Evolutionary conservation across 768 basidiomycete species (phyloP).

Genomic region (Lentinus tigrinus): DNA sequence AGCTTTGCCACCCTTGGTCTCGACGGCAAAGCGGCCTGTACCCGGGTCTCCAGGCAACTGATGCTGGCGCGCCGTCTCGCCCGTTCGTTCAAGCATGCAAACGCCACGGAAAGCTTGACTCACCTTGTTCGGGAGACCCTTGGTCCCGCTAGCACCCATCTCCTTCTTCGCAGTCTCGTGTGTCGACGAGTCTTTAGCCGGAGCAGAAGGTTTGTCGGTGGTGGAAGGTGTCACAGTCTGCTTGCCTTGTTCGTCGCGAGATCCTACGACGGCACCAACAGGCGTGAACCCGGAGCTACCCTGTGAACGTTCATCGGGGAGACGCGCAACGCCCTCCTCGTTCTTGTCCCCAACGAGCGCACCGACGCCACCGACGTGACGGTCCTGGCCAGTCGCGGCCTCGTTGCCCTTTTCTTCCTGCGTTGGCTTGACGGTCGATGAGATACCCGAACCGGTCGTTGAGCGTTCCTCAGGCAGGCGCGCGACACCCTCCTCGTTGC

Average conservation of each 20-base stretch:
- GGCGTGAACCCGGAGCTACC: neutral
- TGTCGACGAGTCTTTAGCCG: neutral
- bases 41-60: slow-evolving; percentile 8
- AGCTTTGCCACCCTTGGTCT: neutral
- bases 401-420: too few species aligned
- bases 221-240: neutral
- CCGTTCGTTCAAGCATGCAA: neutral
- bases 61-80: neutral
- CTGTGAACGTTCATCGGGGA: too few species aligned
- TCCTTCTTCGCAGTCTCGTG: neutral
- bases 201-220: neutral
- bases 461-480: slow-evolving; percentile 43
- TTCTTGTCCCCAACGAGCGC: neutral
- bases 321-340: neutral
- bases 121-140: neutral
- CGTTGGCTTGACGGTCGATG: too few species aligned
- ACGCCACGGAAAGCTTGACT: neutral
- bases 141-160: neutral
- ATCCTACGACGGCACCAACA: neutral
- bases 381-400: too few species aligned
- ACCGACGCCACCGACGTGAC: too few species aligned
- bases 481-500: slow-evolving; percentile 46
- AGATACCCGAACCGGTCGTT: too few species aligned
- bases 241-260: neutral
- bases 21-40: neutral